A percentile compares a stretch with the other conserved stretches of the same genome.
These are phyloP conservation scores for Leccinum ochraceum DNA, from an alignment of 768 basidiomycete species.

Conservation along the genomic window DNA sequence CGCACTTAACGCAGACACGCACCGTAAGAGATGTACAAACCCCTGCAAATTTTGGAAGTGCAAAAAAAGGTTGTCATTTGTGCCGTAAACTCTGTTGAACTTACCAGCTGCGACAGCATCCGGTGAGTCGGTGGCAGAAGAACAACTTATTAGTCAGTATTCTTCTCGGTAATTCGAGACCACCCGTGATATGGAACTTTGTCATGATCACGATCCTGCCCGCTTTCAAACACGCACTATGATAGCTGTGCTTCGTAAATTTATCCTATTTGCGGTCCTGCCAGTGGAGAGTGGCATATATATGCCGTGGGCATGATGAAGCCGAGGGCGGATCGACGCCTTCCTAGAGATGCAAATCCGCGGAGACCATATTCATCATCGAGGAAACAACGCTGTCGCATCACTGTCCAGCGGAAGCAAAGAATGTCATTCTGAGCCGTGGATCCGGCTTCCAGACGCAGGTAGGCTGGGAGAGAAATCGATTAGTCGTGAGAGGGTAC, in stretches of 20 bases:
- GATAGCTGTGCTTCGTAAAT: constrained; percentile 6
- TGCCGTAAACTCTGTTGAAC: constrained; percentile 24
- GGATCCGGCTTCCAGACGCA: not conserved
- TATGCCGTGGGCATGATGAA: constrained; percentile 8
- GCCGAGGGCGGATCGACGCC: constrained; percentile 7
- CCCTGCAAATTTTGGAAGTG: not conserved
- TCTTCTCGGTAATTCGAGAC: constrained; percentile 11
- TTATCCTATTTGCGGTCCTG: constrained; percentile 1
- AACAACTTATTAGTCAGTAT: constrained; percentile 17
- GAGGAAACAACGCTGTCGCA: not conserved
- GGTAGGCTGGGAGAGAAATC: not conserved
- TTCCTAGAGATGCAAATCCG: constrained; percentile 10
- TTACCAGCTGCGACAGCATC: constrained; percentile 3
- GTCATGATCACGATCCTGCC: constrained; percentile 4
- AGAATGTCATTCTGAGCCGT: not conserved
- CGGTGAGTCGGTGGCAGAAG: constrained; percentile 15
- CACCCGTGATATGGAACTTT: not conserved
- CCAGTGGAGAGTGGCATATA: not conserved
- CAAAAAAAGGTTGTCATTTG: not conserved
- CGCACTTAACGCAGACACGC: not conserved
- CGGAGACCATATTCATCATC: constrained; percentile 5
- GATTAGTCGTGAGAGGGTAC: not conserved
- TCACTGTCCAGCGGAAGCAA: not conserved
- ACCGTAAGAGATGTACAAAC: not conserved
- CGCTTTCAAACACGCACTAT: not conserved